Percentiles rank a stretch among this genome's conserved stretches.
phyloP scores from a whole-genome alignment of 495 filamentous ascomycete genomes.

The Talaromyces wortmannii region DNA sequence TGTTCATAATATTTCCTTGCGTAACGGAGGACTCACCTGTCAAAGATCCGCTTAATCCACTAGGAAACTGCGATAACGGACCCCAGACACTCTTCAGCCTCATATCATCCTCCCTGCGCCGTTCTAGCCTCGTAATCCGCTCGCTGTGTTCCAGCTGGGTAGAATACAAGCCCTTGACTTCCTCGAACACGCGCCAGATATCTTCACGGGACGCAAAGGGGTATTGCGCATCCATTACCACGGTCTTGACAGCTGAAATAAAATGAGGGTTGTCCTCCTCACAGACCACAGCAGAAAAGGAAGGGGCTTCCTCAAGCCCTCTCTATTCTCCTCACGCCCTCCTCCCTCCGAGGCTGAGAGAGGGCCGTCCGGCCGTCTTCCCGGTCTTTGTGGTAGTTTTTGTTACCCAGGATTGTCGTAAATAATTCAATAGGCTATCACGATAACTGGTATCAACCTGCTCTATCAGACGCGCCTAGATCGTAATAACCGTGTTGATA shows the following conservation, averaged over 20 bases:
- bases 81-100: slow-evolving; percentile 83
- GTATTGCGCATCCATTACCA: slow-evolving; percentile 59
- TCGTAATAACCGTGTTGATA: background rate
- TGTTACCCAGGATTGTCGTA: background rate
- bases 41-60: slow-evolving; percentile 56
- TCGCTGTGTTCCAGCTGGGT: slow-evolving; percentile 78
- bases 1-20: background rate
- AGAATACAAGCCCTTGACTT: slow-evolving; percentile 74
- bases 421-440: background rate
- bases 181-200: slow-evolving; percentile 79
- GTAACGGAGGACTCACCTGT: slow-evolving; percentile 51
- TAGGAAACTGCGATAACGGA: slow-evolving; percentile 70
- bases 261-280: slow-evolving; percentile 1
- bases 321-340: slow-evolving; percentile 16
- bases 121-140: slow-evolving; percentile 70
- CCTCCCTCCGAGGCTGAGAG: slow-evolving; percentile 32
- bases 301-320: background rate
- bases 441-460: background rate
- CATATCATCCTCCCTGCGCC: slow-evolving; percentile 75
- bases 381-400: slow-evolving; percentile 10
- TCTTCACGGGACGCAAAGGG: slow-evolving; percentile 65
- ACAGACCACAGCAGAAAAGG: background rate
- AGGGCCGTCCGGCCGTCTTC: slow-evolving; percentile 44
- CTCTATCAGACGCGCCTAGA: background rate
- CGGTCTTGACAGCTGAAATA: slow-evolving; percentile 4